A percentile compares a stretch with the other conserved stretches of the same genome.
Conservation (phyloP, 2,329 filamentous ascomycete genomes). For the Capronia epimyces region DNA sequence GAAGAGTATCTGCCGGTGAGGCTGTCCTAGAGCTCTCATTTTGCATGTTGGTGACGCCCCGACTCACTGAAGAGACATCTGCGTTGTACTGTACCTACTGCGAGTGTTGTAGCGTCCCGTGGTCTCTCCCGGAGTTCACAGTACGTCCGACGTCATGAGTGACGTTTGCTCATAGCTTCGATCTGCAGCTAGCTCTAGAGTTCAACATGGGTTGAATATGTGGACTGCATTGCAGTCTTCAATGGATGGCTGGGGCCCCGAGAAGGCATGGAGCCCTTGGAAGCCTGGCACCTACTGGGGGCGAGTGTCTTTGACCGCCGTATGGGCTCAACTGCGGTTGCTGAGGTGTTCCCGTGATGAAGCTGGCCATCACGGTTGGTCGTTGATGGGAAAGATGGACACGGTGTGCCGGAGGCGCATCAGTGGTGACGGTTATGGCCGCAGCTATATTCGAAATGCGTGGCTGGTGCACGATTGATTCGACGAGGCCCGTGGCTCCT, state of each 20-base stretch:
- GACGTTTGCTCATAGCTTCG: too few species aligned
- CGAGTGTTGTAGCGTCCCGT: too few species aligned
- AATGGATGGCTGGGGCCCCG: not conserved
- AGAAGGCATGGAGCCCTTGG: too few species aligned
- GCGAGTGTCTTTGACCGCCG: too few species aligned
- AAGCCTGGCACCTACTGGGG: too few species aligned
- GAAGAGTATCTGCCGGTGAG: not conserved
- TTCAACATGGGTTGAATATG: not conserved
- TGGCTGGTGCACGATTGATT: not conserved
- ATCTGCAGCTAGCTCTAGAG: too few species aligned
- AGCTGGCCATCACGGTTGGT: not conserved
- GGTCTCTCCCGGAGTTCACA: not conserved
- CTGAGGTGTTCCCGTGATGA: not conserved
- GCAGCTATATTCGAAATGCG: not conserved
- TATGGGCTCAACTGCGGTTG: not conserved
- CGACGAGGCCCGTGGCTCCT: not conserved
- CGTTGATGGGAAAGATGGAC: not conserved
- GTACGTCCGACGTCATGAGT: not conserved
- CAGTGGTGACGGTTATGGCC: not conserved
- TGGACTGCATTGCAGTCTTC: not conserved
- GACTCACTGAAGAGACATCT: too few species aligned
- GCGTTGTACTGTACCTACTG: too few species aligned
- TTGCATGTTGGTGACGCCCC: too few species aligned
- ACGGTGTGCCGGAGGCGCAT: not conserved
- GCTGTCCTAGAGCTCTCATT: too few species aligned